Conservation (phyloP, 306 rosid genomes). For the Cucumis sativus region Cucumber_9930_V3 NC_026658.2:7709001-7709500, state of each 20-base stretch:
- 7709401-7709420: conserved; percentile 97
- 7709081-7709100: not conserved
- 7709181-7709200: conserved; percentile 91
- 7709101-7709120: conserved; percentile 4
- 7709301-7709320: not conserved
- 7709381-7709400: conserved; percentile 65
- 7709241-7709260: conserved; percentile 85
- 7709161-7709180: conserved; percentile 88
- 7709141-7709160: conserved; percentile 79
- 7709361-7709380: not conserved
- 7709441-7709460: conserved; percentile 75
- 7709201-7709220: conserved; percentile 97
- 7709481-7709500: conserved; percentile 64
- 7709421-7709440: conserved; percentile 80
- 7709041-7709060: not conserved
- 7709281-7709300: not conserved
- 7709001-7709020: not conserved
- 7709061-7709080: not conserved
- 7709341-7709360: not conserved
- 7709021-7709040: not conserved
- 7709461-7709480: conserved; percentile 49
- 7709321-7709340: not conserved
- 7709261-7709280: conserved; percentile 29
- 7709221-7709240: conserved; percentile 92
- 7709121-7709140: not conserved